Evolutionary conservation across 2,329 filamentous ascomycete species (phyloP).

Genomic region (Chaetomium sp.): DNA sequence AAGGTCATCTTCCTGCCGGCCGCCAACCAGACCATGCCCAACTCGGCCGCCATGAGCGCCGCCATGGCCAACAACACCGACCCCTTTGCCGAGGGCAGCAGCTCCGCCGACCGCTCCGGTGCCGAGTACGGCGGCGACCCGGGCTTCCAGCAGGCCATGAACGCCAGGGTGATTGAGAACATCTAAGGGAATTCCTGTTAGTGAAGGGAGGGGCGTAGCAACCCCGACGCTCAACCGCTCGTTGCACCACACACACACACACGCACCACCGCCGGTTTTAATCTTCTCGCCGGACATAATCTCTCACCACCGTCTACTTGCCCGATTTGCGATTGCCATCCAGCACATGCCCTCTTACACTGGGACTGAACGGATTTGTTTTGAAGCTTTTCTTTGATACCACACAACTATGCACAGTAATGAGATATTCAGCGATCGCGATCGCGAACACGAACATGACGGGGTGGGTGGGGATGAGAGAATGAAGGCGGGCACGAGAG

Average conservation of each 20-base stretch:
- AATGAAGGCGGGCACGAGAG: not conserved
- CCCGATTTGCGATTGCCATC: not conserved
- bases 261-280: not conserved
- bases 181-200: slow-evolving; percentile 58
- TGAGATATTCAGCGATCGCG: not conserved
- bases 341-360: not conserved
- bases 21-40: slow-evolving; percentile 61
- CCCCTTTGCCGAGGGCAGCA: slow-evolving; percentile 45
- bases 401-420: not conserved
- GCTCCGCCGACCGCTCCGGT: slow-evolving; percentile 40
- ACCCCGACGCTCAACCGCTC: not conserved
- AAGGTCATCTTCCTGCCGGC: slow-evolving; percentile 85
- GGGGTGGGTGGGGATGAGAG: not conserved
- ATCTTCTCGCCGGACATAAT: not conserved
- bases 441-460: not conserved
- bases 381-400: not conserved
- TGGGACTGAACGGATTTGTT: not conserved
- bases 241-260: not conserved
- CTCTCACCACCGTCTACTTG: not conserved
- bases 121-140: slow-evolving; percentile 48
- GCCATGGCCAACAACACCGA: slow-evolving; percentile 43
- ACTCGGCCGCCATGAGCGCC: slow-evolving; percentile 45
- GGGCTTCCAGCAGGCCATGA: slow-evolving; percentile 78
- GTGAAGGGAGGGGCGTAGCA: not conserved
- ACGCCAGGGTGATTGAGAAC: slow-evolving; percentile 80